Conservation (phyloP, 768 basidiomycete genomes). For the Chalciporus chontae region DNA sequence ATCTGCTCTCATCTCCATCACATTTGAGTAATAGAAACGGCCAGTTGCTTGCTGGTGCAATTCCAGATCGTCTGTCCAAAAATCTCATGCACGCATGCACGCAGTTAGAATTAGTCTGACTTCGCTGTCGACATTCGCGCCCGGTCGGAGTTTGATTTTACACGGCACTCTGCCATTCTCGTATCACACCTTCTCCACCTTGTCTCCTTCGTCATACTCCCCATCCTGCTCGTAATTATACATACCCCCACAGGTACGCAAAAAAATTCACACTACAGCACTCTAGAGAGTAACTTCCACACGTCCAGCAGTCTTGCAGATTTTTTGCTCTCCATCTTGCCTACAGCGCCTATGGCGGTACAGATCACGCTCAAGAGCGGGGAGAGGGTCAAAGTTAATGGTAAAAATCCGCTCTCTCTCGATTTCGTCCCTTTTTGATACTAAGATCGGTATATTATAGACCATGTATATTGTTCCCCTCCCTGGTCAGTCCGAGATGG, state of each 20-base stretch:
- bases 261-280: conserved; percentile 14
- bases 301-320: conserved; percentile 12
- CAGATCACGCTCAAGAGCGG: conserved; percentile 72
- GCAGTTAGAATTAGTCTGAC: background rate
- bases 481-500: conserved; percentile 90
- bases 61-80: too few species aligned
- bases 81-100: background rate
- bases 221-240: conserved; percentile 20
- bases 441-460: conserved; percentile 46
- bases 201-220: conserved; percentile 32
- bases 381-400: conserved; percentile 82
- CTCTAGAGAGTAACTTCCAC: conserved; percentile 1
- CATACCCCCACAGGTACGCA: conserved; percentile 19
- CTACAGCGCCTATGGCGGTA: conserved; percentile 22
- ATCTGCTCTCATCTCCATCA: too few species aligned
- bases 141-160: conserved; percentile 34
- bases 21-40: background rate
- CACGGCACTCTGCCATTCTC: conserved; percentile 27
- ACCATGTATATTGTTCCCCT: conserved; percentile 96
- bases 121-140: conserved; percentile 31
- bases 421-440: conserved; percentile 14
- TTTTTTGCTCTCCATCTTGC: conserved; percentile 27
- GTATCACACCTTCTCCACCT: conserved; percentile 34
- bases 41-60: background rate
- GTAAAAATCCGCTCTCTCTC: conserved; percentile 42